Base-by-base conservation (phyloP, 805 yeast species). In the Blastobotrys terrestris region DNA sequence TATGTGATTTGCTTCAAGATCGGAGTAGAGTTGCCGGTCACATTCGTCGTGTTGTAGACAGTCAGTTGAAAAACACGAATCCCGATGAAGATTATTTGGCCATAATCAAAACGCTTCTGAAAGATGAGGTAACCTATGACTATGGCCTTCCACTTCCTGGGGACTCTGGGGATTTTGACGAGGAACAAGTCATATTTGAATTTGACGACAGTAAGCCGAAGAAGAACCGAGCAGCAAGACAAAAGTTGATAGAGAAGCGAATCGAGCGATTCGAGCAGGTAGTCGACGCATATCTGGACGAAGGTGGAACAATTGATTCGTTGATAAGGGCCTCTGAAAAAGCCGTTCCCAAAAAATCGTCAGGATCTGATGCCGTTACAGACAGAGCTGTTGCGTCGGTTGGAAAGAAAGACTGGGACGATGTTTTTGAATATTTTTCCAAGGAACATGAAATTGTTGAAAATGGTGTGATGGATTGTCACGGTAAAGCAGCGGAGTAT, bases 91-190 rank as follows among this genome's bases (percentile, higher is more conserved):
- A 44, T n/a, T 20, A 87, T 64, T 75, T 85, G 39, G 87, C 95
- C 1, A 73, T 76, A 53, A 74, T 91, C 31, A 78, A 75, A 44
- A 76, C 71, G 6, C 61, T 90, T 3, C 65, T 87, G 1, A 95
- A 96, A 0, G 71, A 77, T 22, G 92, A 86, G 48, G 78, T 87
- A 11, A 71, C 81, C 1, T 83, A 83, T 61, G 86, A 82, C 49
- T 91, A 87, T 64, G 82, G 85, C 43, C 96, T 91, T 11, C 35
- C 35, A 61, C 91, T 83, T 59, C 63, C 81, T 8, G 66, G 64
- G 3, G 47, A 51, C 35, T 20, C 40, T 16, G n/a, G n/a, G 15
- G 55, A 44, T 15, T 20, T 44, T 16, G 44, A 40, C 13, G 43
- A 77, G 79, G 46, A 81, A 79, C 42, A 68, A 71, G 8, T 91